Conservation (phyloP, 371 early-diverging fungal species). For the Neoconidiobolus thromboides region DNA sequence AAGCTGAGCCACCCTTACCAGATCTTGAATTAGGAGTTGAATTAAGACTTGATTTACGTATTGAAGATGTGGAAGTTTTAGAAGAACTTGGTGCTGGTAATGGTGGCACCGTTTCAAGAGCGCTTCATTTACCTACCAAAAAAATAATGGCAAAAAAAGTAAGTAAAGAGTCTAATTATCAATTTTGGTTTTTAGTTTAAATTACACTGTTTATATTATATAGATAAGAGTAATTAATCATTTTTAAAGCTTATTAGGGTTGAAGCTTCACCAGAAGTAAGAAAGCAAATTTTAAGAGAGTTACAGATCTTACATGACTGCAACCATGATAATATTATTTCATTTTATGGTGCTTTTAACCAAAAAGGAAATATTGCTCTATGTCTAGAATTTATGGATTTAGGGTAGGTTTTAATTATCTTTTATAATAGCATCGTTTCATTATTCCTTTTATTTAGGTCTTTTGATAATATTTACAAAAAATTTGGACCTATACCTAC, state of each 20-base stretch:
- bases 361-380: constrained; percentile 59
- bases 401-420: constrained; percentile 26
- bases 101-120: constrained; percentile 68
- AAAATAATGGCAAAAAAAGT: constrained; percentile 78
- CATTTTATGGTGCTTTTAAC: constrained; percentile 73
- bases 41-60: constrained; percentile 51
- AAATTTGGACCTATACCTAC: constrained; percentile 54
- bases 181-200: background rate
- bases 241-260: constrained; percentile 54
- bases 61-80: constrained; percentile 60
- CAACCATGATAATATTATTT: constrained; percentile 67
- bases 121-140: constrained; percentile 50
- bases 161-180: background rate
- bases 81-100: constrained; percentile 69
- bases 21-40: constrained; percentile 53
- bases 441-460: constrained; percentile 18
- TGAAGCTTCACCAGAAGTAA: constrained; percentile 40
- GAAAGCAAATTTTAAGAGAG: constrained; percentile 72
- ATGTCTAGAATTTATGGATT: constrained; percentile 84
- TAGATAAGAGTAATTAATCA: too few species aligned
- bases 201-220: background rate
- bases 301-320: constrained; percentile 74
- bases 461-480: constrained; percentile 59
- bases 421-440: background rate
- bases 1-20: constrained; percentile 11